Evolutionary conservation across 129 eudicot genomes (phyloP).

Genomic region (Smallanthus sonchifolius): DNA sequence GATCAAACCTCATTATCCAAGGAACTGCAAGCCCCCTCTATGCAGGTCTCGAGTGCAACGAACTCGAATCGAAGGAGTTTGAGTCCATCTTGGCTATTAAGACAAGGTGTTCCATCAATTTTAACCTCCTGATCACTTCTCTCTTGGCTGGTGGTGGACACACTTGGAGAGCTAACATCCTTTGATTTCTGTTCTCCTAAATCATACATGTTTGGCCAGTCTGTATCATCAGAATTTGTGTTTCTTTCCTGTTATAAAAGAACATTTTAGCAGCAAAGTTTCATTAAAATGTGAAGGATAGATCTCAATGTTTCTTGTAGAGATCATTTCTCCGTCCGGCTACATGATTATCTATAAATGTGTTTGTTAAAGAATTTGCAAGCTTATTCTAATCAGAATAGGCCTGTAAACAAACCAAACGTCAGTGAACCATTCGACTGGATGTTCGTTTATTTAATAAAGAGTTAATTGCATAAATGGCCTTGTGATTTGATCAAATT

Average conservation of each 20-base stretch:
- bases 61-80: conserved; percentile 80
- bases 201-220: conserved; percentile 65
- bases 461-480: too few species aligned
- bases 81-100: conserved; percentile 61
- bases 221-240: conserved; percentile 37
- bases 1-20: conserved; percentile 60
- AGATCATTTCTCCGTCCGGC: neutral
- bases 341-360: neutral
- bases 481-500: too few species aligned
- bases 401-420: neutral
- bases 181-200: conserved; percentile 47
- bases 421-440: neutral
- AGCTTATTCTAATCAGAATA: neutral
- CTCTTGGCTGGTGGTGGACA: conserved; percentile 36
- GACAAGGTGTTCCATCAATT: conserved; percentile 38
- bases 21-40: conserved; percentile 87
- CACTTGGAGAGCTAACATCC: conserved; percentile 42
- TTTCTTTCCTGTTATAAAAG: conserved; percentile 47
- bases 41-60: conserved; percentile 79
- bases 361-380: neutral
- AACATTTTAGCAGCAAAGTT: neutral
- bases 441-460: neutral
- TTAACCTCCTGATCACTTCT: conserved; percentile 37
- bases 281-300: neutral
- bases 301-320: neutral